Conservation (phyloP, 495 filamentous ascomycete genomes). For the Talaromyces ruber region DNA sequence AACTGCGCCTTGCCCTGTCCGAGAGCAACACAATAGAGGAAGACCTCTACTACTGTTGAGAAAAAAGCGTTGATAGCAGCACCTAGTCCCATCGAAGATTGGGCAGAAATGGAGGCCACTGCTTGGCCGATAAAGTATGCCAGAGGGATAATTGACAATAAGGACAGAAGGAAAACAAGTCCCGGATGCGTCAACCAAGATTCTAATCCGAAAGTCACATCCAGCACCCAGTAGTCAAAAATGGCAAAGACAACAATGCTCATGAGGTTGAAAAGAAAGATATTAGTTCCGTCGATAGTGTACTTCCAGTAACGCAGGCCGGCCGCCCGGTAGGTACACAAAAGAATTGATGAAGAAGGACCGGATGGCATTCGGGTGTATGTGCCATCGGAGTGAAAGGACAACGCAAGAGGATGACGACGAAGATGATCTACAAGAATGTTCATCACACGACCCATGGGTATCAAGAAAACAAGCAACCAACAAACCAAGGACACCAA, state of each 20-base stretch:
- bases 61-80: slow-evolving; percentile 98
- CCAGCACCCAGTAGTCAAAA: slow-evolving; percentile 78
- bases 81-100: slow-evolving; percentile 99
- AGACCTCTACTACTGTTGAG: slow-evolving; percentile 97
- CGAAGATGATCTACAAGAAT: slow-evolving; percentile 88
- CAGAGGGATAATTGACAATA: slow-evolving; percentile 92
- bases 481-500: slow-evolving; percentile 84
- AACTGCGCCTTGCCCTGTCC: slow-evolving; percentile 87
- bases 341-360: slow-evolving; percentile 74
- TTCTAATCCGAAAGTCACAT: slow-evolving; percentile 54
- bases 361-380: slow-evolving; percentile 60
- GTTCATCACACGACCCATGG: slow-evolving; percentile 92
- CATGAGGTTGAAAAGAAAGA: slow-evolving; percentile 96
- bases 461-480: slow-evolving; percentile 95
- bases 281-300: slow-evolving; percentile 95
- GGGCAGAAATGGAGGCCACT: slow-evolving; percentile 97
- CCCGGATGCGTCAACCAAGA: slow-evolving; percentile 68
- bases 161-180: slow-evolving; percentile 73
- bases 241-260: slow-evolving; percentile 85
- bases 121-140: slow-evolving; percentile 99
- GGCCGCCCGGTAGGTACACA: slow-evolving; percentile 95
- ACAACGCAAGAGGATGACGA: slow-evolving; percentile 83
- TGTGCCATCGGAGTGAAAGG: slow-evolving; percentile 79
- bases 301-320: slow-evolving; percentile 98
- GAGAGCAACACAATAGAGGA: slow-evolving; percentile 92